A percentile compares a stretch with the other conserved stretches of the same genome.
Conservation (phyloP, 225 moss, liverwort and hornwort genomes). For the Straminergon stramineum region DNA sequence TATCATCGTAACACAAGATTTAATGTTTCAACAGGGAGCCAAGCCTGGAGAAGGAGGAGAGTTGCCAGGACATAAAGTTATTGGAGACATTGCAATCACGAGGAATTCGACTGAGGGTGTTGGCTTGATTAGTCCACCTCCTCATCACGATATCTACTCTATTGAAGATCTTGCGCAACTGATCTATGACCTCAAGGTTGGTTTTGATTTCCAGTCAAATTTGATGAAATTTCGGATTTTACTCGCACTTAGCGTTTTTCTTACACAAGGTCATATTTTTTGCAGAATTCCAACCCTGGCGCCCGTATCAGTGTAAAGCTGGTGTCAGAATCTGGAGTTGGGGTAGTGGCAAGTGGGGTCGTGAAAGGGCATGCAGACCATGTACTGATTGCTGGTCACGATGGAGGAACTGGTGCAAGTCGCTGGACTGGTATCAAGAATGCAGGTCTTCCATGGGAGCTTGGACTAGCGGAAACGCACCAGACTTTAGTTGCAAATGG, state of each 20-base stretch:
- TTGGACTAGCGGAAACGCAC: constrained; percentile 75
- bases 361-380: constrained; percentile 86
- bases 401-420: constrained; percentile 79
- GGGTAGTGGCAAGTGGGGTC: constrained; percentile 76
- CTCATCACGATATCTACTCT: constrained; percentile 82
- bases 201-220: background rate
- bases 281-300: constrained; percentile 70
- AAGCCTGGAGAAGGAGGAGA: constrained; percentile 85
- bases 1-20: background rate
- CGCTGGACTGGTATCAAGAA: constrained; percentile 82
- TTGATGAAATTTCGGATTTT: background rate
- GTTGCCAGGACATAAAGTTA: constrained; percentile 73
- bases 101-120: constrained; percentile 80
- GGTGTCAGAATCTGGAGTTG: constrained; percentile 77
- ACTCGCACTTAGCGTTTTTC: background rate
- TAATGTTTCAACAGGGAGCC: constrained; percentile 38
- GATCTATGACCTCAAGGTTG: constrained; percentile 76
- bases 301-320: constrained; percentile 79
- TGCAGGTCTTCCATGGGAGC: constrained; percentile 81
- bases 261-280: background rate
- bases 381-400: constrained; percentile 73
- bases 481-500: constrained; percentile 78
- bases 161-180: constrained; percentile 85
- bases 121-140: constrained; percentile 79
- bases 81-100: constrained; percentile 66